Evolutionary conservation across 1,284 basidiomycete genomes (phyloP), one percentile per base, ranked within the genome.

Genomic region (Albatrellus sp.): DNA sequence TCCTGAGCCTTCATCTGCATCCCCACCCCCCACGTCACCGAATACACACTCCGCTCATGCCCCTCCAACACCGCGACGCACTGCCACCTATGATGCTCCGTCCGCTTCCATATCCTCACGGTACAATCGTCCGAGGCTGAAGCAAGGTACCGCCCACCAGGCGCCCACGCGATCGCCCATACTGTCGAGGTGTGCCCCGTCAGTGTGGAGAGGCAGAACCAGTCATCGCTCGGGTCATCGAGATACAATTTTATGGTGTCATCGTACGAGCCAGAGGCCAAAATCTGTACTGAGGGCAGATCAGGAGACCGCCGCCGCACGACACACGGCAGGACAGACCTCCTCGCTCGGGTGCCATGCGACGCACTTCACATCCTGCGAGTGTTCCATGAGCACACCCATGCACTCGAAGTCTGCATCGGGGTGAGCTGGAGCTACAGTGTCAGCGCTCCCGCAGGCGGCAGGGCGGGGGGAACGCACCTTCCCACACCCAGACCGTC

Each of bases 401-500:
- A 97, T 76, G 55, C 91, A 96, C 57, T 98, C 94, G 52, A 96
- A 97, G 54, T 96, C 92, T n/a, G 80, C 70, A 53, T 96, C 90
- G 7, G 90, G 89, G 54, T 89, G 81, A 1, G 86, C 89, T 91
- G 54, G 5, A 46, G 24, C 10, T 28, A 11, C 39, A 12, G 20
- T 5, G 17, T 29, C 16, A 35, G 31, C 31, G 20, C 12, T 33
- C 34, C 6, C 24, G 14, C 14, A 13, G 33, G 17, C 31, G 35
- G 16, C 13, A 43, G 39, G 44, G 37, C 45, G 30, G 42, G 29
- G 43, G 37, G 43, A 32, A 24, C 69, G 58, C 59, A 85, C 90
- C 88, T 73, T 98, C 96, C 94, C 96, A 99, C 40, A 98, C 77
- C 96, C 96, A 98, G 0, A 98, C 93, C 12, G 88, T 90, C 65